Percentiles rank a stretch among this genome's conserved stretches.
phyloP scores from a whole-genome alignment of 2,329 filamentous ascomycete species.

The Coniochaeta sp. region DNA sequence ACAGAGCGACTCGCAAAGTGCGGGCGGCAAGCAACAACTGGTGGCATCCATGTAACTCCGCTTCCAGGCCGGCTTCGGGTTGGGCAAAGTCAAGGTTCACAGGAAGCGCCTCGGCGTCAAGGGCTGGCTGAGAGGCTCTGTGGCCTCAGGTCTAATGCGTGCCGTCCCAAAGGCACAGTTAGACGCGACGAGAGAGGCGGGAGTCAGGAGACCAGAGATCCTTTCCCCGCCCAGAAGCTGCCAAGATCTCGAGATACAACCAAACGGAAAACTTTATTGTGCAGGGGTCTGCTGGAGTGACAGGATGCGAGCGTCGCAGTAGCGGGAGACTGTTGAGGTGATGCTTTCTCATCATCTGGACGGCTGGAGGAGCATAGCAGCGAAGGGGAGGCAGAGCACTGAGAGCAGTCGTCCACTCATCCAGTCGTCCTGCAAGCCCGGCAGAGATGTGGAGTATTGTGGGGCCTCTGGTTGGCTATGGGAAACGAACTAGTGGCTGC shows the following conservation, averaged over 20 bases:
- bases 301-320: neutral
- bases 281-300: neutral
- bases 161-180: conserved; percentile 9
- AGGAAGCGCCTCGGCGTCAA: neutral
- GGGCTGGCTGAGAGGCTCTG: neutral
- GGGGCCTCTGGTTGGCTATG: neutral
- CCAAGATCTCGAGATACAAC: neutral
- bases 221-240: neutral
- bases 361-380: neutral
- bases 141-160: conserved; percentile 2
- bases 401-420: no score
- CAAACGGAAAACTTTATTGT: neutral
- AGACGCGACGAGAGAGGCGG: conserved; percentile 18
- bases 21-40: neutral
- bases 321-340: neutral
- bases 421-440: neutral
- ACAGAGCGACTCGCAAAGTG: conserved; percentile 1
- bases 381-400: neutral
- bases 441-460: neutral
- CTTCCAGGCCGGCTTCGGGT: conserved; percentile 12
- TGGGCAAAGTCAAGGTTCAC: neutral
- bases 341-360: neutral
- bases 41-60: conserved; percentile 8
- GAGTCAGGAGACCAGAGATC: neutral
- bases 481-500: neutral